phyloP scores from a whole-genome alignment of 2,329 filamentous ascomycete species.

The Corinectria fuckeliana region DNA sequence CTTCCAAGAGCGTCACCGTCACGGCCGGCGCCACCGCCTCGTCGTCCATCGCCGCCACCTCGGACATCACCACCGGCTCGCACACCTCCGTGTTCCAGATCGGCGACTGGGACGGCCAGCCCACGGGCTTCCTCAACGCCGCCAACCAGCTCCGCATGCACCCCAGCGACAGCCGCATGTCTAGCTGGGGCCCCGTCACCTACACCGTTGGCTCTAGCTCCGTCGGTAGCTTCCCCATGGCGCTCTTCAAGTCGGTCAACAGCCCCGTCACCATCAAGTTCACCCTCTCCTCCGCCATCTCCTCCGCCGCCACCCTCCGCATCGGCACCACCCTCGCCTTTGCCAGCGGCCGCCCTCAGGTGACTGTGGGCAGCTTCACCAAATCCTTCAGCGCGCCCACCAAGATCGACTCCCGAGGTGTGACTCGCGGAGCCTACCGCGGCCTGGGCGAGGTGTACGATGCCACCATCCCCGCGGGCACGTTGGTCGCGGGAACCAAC shows the following conservation, averaged over 20 bases:
- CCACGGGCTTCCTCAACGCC: slow-evolving; percentile 70
- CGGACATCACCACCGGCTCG: slow-evolving; percentile 51
- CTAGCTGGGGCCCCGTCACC: slow-evolving; percentile 63
- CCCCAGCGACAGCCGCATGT: slow-evolving; percentile 69
- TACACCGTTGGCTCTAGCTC: slow-evolving; percentile 66
- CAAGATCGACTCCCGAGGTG: slow-evolving; percentile 69
- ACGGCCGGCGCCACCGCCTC: slow-evolving; percentile 55
- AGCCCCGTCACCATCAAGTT: slow-evolving; percentile 67
- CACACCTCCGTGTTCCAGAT: slow-evolving; percentile 67
- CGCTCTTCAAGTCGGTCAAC: slow-evolving; percentile 67
- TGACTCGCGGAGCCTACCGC: slow-evolving; percentile 70
- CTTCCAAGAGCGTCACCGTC: slow-evolving; percentile 55
- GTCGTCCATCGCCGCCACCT: slow-evolving; percentile 57
- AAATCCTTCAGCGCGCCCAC: slow-evolving; percentile 57
- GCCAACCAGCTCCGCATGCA: slow-evolving; percentile 73
- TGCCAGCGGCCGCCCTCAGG: slow-evolving; percentile 63
- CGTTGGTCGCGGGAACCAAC: slow-evolving; percentile 64
- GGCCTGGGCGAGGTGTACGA: slow-evolving; percentile 70
- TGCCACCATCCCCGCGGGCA: slow-evolving; percentile 64
- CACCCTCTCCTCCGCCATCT: slow-evolving; percentile 56
- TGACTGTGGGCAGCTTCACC: slow-evolving; percentile 62
- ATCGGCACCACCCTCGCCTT: slow-evolving; percentile 71
- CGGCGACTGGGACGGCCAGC: slow-evolving; percentile 69
- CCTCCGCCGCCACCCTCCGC: slow-evolving; percentile 62
- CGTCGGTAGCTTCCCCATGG: slow-evolving; percentile 67